A percentile compares a stretch with the other conserved stretches of the same genome.
These are phyloP conservation scores for Glycine tomentella DNA, from an alignment of 306 rosid species.

Conservation along the genomic window DNA sequence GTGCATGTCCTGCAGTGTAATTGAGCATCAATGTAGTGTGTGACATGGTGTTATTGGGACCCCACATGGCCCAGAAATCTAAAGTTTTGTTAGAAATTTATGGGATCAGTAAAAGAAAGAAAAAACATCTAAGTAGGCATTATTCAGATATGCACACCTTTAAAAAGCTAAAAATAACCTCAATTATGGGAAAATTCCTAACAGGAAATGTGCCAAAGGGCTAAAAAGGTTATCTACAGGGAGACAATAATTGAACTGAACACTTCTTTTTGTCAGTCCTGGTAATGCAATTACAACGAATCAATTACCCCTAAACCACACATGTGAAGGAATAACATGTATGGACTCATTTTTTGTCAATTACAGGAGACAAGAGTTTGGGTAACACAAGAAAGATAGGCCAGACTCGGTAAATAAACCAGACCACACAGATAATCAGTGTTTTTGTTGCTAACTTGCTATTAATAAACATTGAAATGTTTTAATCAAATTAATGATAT, in stretches of 20 bases:
- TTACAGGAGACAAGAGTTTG: neutral
- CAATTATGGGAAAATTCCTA: neutral
- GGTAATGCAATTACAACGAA: slow-evolving; percentile 13
- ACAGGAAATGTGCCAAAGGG: neutral
- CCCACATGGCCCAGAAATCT: slow-evolving; percentile 27
- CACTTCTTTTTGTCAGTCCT: slow-evolving; percentile 6
- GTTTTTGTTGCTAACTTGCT: neutral
- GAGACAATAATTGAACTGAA: slow-evolving; percentile 4
- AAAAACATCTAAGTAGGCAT: neutral
- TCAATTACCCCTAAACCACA: neutral
- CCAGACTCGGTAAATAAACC: neutral
- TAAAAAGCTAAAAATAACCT: neutral
- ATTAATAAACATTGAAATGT: neutral
- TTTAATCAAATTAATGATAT: neutral
- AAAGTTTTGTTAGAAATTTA: neutral
- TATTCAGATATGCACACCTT: neutral
- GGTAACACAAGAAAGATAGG: neutral
- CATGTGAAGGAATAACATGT: neutral
- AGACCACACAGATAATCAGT: neutral
- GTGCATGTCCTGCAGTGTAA: slow-evolving; percentile 38
- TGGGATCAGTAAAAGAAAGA: neutral
- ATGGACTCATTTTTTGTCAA: neutral
- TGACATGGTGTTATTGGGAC: slow-evolving; percentile 34
- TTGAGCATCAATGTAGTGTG: slow-evolving; percentile 38
- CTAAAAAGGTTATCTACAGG: neutral